A percentile compares a stretch with the other conserved stretches of the same genome.
Conservation (phyloP, 2,329 filamentous ascomycete genomes). For the Saccharata proteae region DNA sequence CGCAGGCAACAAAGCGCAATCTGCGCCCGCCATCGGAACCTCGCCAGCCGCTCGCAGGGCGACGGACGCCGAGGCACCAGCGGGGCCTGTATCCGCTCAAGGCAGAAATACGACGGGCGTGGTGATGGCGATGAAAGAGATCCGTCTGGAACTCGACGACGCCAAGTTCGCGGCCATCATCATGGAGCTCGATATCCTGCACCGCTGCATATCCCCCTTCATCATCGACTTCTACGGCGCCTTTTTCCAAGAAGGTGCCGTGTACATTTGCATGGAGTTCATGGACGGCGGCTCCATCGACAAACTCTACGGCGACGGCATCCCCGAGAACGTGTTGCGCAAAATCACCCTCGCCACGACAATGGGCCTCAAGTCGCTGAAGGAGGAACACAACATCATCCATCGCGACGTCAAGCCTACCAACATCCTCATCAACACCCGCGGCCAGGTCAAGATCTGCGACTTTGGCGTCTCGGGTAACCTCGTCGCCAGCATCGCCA, state of each 20-base stretch:
- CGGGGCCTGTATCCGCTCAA: conserved; percentile 23
- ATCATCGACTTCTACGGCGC: conserved; percentile 99
- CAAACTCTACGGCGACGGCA: conserved; percentile 82
- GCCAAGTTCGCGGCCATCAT: conserved; percentile 94
- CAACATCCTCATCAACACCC: conserved; percentile 88
- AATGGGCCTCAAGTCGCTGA: conserved; percentile 82
- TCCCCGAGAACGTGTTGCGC: conserved; percentile 75
- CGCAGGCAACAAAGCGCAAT: conserved; percentile 42
- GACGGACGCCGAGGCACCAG: conserved; percentile 16
- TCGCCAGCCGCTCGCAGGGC: conserved; percentile 20
- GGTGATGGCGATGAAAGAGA: conserved; percentile 99
- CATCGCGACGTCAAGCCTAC: conserved; percentile 97
- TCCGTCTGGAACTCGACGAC: conserved; percentile 88
- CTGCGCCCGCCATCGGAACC: conserved; percentile 20
- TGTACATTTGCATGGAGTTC: conserved; percentile 98
- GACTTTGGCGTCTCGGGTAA: conserved; percentile 98
- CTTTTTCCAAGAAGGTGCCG: conserved; percentile 96
- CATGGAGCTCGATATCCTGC: conserved; percentile 92
- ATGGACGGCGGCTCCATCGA: conserved; percentile 99
- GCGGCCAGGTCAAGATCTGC: conserved; percentile 92
- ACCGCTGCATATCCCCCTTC: conserved; percentile 87
- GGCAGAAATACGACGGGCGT: conserved; percentile 52
- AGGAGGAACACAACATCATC: conserved; percentile 98
- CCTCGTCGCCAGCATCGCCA: conserved; percentile 90
- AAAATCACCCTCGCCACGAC: conserved; percentile 87